Evolutionary conservation across 805 yeast species (phyloP), one percentile per base, ranked within the genome.

Genomic region (Pichia sporocuriosa): DNA sequence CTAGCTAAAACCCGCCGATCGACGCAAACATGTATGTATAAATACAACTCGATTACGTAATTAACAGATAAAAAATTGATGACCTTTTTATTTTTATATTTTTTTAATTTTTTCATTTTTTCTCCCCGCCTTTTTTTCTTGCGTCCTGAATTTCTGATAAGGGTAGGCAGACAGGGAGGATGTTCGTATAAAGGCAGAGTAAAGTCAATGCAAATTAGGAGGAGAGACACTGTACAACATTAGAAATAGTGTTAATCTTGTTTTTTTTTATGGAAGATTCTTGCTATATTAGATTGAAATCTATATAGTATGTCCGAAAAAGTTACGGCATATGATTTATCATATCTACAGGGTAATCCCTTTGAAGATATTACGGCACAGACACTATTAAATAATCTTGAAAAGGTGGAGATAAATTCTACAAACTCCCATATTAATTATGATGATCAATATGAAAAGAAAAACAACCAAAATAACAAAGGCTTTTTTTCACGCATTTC

Each of bases 311-410:
- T 37, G 43, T 16, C 37, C 13, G 51, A 49, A n/a, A 49, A 49
- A 16, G 54, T 48, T 4, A 50, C 54, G 4, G 32, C 44, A 4
- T 49, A 50, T 31, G 62, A 58, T 30, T 32, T 39, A 16, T 31
- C 47, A 0, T 32, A 44, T 15, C 40, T 47, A 25, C 46, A 47
- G 15, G 35, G 42, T 2, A 57, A 61, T 33, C 64, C 64, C 6
- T 59, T 49, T 37, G 53, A 53, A 28, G 43, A 54, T 13, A 47
- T 60, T 17, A 58, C 62, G 1, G 57, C 56, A 24, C 37, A 49
- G 19, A 38, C 56, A 6, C 26, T 43, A 10, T 20, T 39, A 4
- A 17, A 24, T 19, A 43, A 43, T 17, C 17, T 32, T 9, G 29
- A 27, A 11, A 43, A 39, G 20, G 36, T 39, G 12, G 15, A 41